Evolutionary conservation across 306 rosid species (phyloP), one percentile per base, ranked within the genome.

Genomic region (Lablab purpureus): DNA sequence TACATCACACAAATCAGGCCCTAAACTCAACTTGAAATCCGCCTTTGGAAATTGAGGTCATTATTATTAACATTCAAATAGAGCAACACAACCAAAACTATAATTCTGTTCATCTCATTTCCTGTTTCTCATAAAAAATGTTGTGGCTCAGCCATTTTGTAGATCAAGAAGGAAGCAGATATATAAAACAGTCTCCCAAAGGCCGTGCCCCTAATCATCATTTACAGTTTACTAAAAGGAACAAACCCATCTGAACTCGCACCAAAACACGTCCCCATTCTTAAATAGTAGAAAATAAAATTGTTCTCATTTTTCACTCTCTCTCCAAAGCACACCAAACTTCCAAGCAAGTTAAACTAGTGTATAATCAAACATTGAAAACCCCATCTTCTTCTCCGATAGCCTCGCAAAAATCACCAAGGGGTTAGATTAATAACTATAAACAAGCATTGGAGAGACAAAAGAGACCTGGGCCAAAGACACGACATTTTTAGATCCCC

Each of bases 391-490:
- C 51, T 66, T 15, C 71, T 40, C 28, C 41, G 18, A 37, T 19
- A 21, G 19, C 73, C 73, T 22, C 73, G 55, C 36, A 43, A 45
- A 43, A 43, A 22, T 66, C 13, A 9, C 71, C 62, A 52, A 46
- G 25, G 58, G 51, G 27, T 18, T 32, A 60, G 43, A 79, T 28
- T 43, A 66, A 28, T 59, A 2, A 71, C 62, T 19, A 47, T 11
- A 80, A 60, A 75, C 34, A 74, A 60, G 14, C 68, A 79, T 74
- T 41, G 81, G 41, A 74, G 68, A 41, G 72, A 41, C 34, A 41
- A 41, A 41, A 67, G 41, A 50, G 2, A 84, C 87, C 84, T 84
- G 87, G 37, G 87, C 87, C 79, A 84, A 80, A 75, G 87, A 84
- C 50, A 80, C 75, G 15, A 67, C 49, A 84, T 84, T 70, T 81